Conservation (phyloP, 148 eudicot genomes). For the Chenopodium suecicum region DNA sequence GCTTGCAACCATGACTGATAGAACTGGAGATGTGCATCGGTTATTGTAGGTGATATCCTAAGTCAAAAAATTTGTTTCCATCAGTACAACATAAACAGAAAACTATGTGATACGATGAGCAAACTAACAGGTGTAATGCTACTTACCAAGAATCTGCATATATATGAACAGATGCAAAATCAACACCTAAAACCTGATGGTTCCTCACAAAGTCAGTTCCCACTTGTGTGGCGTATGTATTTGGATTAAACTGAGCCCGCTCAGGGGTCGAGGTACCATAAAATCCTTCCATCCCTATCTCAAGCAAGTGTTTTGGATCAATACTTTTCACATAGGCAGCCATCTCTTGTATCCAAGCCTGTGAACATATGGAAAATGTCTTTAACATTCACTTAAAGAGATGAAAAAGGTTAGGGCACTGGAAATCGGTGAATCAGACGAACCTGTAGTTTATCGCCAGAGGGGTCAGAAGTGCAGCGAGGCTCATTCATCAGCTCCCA, state of each 20-base stretch:
- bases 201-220: constrained; percentile 86
- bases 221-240: constrained; percentile 56
- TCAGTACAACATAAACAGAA: neutral
- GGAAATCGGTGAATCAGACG: neutral
- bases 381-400: neutral
- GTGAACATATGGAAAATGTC: constrained; percentile 12
- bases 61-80: neutral
- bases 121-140: neutral
- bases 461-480: constrained; percentile 65
- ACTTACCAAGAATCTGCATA: constrained; percentile 82
- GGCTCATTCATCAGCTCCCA: constrained; percentile 94
- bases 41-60: constrained; percentile 59
- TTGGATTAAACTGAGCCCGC: constrained; percentile 58
- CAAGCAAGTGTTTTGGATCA: constrained; percentile 76
- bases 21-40: constrained; percentile 53
- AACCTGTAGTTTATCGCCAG: constrained; percentile 80
- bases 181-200: constrained; percentile 78
- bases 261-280: constrained; percentile 77
- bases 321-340: constrained; percentile 72
- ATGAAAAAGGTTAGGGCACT: neutral
- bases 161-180: constrained; percentile 84
- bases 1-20: constrained; percentile 73
- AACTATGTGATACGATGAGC: neutral
- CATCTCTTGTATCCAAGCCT: constrained; percentile 95
- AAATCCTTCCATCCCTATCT: constrained; percentile 81